Evolutionary conservation across 495 filamentous ascomycete genomes (phyloP), one percentile per base, ranked within the genome.

Genomic region (Penicillium lividum): DNA sequence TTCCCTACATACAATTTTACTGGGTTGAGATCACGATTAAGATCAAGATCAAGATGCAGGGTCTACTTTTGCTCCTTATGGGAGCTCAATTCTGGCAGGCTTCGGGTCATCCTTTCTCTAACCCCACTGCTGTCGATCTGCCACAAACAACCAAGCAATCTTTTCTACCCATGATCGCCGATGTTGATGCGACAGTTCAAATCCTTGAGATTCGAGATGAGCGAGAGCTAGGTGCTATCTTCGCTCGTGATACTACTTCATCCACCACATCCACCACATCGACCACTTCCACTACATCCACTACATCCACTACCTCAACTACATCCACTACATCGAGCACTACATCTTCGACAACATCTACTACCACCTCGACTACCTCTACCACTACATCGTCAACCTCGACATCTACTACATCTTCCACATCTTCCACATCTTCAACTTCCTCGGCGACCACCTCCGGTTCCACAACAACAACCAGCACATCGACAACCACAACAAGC

Each of bases 171-270:
- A 25, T 38, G 16, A 13, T 16, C 4, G 8, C 9, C 3, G 29
- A 36, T 16, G 5, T 15, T 11, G 54, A 29, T 16, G 45, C 27
- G 10, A 27, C 38, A 9, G 7, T 43, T 10, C 44, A 49, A 22
- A 31, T 34, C 2, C 18, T 48, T 5, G 42, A 46, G 5, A 40
- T 51, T 11, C 60, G 57, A 16, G 53, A 50, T 30, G 40, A 47
- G 11, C 45, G 34, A 4, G 45, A 51, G 22, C 27, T 30, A 7
- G 36, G 31, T 45, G n/a, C 56, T 1, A 33, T 66, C 13, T 18
- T 58, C 18, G 63, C 57, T 40, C 58, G 64, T 42, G 60, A 58
- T 29, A 66, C 65, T 5, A 53, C 57, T 9, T 54, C 52, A 16
- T 45, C 60, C n/a, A 51, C 60, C 10, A 36, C 49, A 4, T 52